Base-by-base conservation (phyloP, 176 grass and related monocot species). In the Calamus simplicifolius region DNA sequence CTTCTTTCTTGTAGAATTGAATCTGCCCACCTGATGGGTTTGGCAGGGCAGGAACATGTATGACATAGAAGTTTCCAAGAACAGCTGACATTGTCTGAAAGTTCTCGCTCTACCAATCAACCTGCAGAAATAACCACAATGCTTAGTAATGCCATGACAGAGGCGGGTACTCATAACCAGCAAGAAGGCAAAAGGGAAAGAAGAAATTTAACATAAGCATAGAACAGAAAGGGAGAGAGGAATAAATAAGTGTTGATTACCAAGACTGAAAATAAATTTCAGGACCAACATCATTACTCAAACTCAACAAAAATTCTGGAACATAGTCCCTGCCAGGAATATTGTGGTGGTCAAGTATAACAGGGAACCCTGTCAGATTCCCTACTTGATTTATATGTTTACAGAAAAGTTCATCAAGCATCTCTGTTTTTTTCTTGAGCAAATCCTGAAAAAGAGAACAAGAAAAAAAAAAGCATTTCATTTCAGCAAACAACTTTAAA, bases 381-480 rank as follows among this genome's bases (percentile, higher is more conserved):
- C 91, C 86, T 19, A 79, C 75, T 77, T 82, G 51, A 71, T 89
- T 75, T 70, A 87, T 63, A 29, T 82, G 74, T 61, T 90, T 85
- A 71, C 86, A 89, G 63, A 96, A 90, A 74, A 87, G 90, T 21
- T 96, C 91, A 54, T 96, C 82, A 56, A 96, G 79, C 82, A 96
- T 85, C 52, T 73, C 86, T 26, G 78, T 28, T 30, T 90, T 90
- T 76, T 96, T 73, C 71, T 87, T 77, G 3, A 95, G 80, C 76
- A 90, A 79, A 80, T 80, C 86, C 90, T 80, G 16, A 19, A 26
- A 67, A 64, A 49, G 31, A 5, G 19, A 29, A 48, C 2, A 60
- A 76, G 2, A n/a, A 57, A 50, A 23, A 67, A 1, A 1, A 7
- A 35, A 35, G 31, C 31, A 35, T 35, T 35, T 8, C 31, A 35